Evolutionary conservation across 2,329 filamentous ascomycete genomes (phyloP).

Genomic region (Aspergillus ochraceus): DNA sequence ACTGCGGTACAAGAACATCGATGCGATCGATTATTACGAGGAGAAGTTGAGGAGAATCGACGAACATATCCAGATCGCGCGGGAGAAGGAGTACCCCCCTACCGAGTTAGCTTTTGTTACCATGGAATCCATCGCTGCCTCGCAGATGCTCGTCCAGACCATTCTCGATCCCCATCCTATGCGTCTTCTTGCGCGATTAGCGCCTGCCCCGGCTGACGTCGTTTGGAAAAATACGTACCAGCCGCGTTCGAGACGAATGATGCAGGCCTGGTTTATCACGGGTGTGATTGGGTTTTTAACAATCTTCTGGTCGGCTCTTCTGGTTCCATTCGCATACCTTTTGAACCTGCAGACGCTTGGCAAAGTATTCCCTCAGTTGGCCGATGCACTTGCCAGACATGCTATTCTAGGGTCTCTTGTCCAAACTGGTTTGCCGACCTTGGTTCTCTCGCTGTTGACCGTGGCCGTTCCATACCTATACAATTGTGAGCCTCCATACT

Average conservation of each 20-base stretch:
- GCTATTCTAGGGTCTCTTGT: conserved; percentile 72
- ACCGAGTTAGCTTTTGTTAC: conserved; percentile 92
- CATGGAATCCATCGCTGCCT: conserved; percentile 90
- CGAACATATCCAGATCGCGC: conserved; percentile 67
- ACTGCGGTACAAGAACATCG: conserved; percentile 70
- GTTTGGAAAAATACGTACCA: conserved; percentile 94
- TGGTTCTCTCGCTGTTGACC: conserved; percentile 83
- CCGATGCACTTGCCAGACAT: conserved; percentile 66
- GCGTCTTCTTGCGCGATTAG: conserved; percentile 78
- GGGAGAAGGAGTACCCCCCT: conserved; percentile 73
- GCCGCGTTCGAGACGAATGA: conserved; percentile 68
- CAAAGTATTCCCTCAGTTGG: conserved; percentile 69
- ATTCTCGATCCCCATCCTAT: conserved; percentile 88
- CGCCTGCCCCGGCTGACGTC: conserved; percentile 87
- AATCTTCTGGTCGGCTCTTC: conserved; percentile 81
- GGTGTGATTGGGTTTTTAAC: conserved; percentile 78
- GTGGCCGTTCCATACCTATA: conserved; percentile 91
- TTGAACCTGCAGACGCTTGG: conserved; percentile 79
- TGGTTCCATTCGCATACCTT: conserved; percentile 75
- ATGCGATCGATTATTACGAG: conserved; percentile 93
- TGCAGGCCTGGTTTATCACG: conserved; percentile 82
- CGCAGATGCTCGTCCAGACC: conserved; percentile 94
- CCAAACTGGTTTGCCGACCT: conserved; percentile 82
- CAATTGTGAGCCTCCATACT: conserved; percentile 62
- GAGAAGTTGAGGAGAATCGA: conserved; percentile 79